Conservation (phyloP, 768 basidiomycete species). For the Trametes elegans region DNA sequence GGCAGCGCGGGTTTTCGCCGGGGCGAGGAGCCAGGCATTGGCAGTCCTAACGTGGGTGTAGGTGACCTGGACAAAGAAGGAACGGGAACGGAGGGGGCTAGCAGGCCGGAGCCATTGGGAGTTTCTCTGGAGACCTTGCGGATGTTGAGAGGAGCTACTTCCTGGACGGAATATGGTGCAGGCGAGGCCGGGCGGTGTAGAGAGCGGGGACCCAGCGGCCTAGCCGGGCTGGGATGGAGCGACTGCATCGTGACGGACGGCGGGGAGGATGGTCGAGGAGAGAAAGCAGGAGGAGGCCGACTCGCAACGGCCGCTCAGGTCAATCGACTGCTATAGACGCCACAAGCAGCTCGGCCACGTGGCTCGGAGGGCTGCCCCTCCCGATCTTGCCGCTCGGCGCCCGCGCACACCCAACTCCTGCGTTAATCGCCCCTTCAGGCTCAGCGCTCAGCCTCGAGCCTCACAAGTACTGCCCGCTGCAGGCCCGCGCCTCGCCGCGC, state of each 20-base stretch:
- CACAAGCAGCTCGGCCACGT: slow-evolving; percentile 16
- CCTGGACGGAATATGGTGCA: slow-evolving; percentile 31
- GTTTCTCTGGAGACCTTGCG: slow-evolving; percentile 34
- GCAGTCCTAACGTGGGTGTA: slow-evolving; percentile 26
- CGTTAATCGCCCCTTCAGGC: too few species aligned
- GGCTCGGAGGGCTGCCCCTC: neutral
- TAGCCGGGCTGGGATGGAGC: slow-evolving; percentile 29
- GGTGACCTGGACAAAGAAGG: slow-evolving; percentile 22
- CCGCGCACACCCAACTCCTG: neutral
- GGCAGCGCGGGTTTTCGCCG: slow-evolving; percentile 38
- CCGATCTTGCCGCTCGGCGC: slow-evolving; percentile 3
- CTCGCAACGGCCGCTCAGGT: slow-evolving; percentile 13
- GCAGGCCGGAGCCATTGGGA: slow-evolving; percentile 31
- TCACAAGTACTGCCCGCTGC: neutral
- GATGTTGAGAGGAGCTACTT: slow-evolving; percentile 39
- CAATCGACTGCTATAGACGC: slow-evolving; percentile 12
- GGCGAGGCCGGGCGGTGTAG: slow-evolving; percentile 44
- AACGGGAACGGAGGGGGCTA: slow-evolving; percentile 12
- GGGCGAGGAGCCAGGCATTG: slow-evolving; percentile 30
- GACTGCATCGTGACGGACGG: slow-evolving; percentile 27
- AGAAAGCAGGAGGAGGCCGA: neutral
- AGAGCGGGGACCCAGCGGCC: slow-evolving; percentile 53
- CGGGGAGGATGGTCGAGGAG: slow-evolving; percentile 15
- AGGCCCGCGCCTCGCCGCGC: neutral
- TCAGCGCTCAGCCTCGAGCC: too few species aligned